Base-by-base conservation (phyloP, 495 filamentous ascomycete genomes). In the Xylaria flabelliformis region DNA sequence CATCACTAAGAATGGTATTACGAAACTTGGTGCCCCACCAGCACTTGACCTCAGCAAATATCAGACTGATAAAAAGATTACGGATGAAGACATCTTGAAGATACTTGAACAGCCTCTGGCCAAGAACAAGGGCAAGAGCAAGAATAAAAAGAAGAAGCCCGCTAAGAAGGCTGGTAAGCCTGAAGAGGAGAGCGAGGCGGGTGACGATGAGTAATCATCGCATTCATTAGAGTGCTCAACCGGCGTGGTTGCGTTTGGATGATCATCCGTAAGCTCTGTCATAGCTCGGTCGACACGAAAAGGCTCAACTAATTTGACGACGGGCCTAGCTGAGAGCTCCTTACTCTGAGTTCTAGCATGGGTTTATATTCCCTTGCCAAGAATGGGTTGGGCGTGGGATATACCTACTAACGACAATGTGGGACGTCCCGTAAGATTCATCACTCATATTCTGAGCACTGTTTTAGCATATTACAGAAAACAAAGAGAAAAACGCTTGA, bases 61-160 rank as follows among this genome's bases (percentile, higher is more conserved):
- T 87, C 94, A 95, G 87, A 90, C 92, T 3, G 94, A 98, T 81
- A 98, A 99, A 89, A 97, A 97, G 89, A 96, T 99, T 79, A 92
- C 91, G 70, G 95, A 98, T 77, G 93, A 96, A 82, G 94, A 97
- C 83, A 88, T 99, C 73, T 90, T 97, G 67, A 92, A 94, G 86
- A 95, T 99, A 73, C 86, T 99, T 61, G 93, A 94, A 82, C 91
- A 91, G 80, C 94, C 96, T 17, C 81, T 97, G 67, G 86, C 91
- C 72, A 91, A 88, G 77, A 91, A 91, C 67, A 90, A 91, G 50
- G 90, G 91, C 73, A 88, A 89, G 75, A 94, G 92, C 83, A 97
- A 95, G 86, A 94, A 95, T 84, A 96, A 96, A 89, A 97, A 95
- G 92, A 92, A 92, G 88, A 90, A 89, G 85, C 89, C 89, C 82